phyloP scores from a whole-genome alignment of 2,329 filamentous ascomycete genomes.

The Leptographium lundbergii region DNA sequence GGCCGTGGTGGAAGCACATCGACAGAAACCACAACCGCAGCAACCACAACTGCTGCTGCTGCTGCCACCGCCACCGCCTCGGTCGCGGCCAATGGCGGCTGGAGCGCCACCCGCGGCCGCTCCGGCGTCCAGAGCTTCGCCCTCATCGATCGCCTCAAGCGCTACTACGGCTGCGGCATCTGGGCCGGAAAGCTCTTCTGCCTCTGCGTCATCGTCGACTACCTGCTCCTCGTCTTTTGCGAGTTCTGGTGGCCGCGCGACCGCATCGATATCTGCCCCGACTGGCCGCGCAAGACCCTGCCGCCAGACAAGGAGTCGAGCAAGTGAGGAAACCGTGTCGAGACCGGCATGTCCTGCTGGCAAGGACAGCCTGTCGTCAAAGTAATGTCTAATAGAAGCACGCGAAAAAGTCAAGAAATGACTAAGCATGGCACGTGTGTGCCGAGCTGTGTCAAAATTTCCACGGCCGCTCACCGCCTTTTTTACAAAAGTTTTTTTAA shows the following conservation, averaged over 20 bases:
- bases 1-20: neutral
- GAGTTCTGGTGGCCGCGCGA: constrained; percentile 79
- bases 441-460: neutral
- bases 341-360: neutral
- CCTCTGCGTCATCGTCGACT: constrained; percentile 87
- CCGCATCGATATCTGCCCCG: constrained; percentile 75
- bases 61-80: neutral
- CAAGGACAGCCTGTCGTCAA: neutral
- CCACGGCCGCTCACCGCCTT: neutral
- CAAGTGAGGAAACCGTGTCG: neutral
- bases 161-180: constrained; percentile 95
- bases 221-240: constrained; percentile 75
- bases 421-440: neutral
- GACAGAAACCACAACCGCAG: neutral
- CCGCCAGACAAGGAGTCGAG: constrained; percentile 18
- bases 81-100: constrained; percentile 22
- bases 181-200: constrained; percentile 98
- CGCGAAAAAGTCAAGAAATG: neutral
- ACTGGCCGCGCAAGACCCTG: constrained; percentile 72
- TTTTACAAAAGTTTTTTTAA: neutral
- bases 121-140: constrained; percentile 72
- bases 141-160: constrained; percentile 84
- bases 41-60: neutral
- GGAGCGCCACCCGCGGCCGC: constrained; percentile 58
- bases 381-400: no score